phyloP scores from a whole-genome alignment of 2,329 filamentous ascomycete species.

The Aureobasidium sp. region DNA sequence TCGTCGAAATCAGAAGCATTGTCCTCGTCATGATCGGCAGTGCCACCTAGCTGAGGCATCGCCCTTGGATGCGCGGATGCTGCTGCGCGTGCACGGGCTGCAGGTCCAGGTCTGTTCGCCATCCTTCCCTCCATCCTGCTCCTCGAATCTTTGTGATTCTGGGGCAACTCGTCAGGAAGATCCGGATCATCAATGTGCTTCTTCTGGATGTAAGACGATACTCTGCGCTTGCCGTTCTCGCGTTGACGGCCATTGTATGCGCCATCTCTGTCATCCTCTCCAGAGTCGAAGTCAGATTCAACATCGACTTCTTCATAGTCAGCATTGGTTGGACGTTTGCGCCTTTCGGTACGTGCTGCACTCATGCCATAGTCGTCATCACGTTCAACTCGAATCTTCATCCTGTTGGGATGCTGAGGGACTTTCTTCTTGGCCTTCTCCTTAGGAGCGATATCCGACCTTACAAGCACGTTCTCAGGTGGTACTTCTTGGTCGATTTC shows the following conservation, averaged over 20 bases:
- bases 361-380: slow-evolving; percentile 33
- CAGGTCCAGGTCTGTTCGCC: slow-evolving; percentile 19
- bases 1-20: not conserved
- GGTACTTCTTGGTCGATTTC: slow-evolving; percentile 6
- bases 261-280: slow-evolving; percentile 27
- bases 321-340: slow-evolving; percentile 19
- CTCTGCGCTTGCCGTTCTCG: slow-evolving; percentile 19
- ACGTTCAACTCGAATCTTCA: slow-evolving; percentile 31
- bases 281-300: slow-evolving; percentile 29
- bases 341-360: slow-evolving; percentile 17
- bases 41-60: not conserved
- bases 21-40: not conserved
- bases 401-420: slow-evolving; percentile 23
- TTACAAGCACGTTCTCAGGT: slow-evolving; percentile 21
- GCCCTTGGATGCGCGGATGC: not conserved
- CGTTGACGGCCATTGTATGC: not conserved
- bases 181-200: slow-evolving; percentile 33
- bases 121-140: not conserved
- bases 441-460: slow-evolving; percentile 26
- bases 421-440: slow-evolving; percentile 17
- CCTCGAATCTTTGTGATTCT: slow-evolving; percentile 32
- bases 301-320: slow-evolving; percentile 40
- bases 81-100: not conserved
- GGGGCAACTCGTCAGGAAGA: slow-evolving; percentile 36
- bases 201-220: slow-evolving; percentile 35